Evolutionary conservation across 2,329 filamentous ascomycete genomes (phyloP), one percentile per base, ranked within the genome.

Genomic region (Aplosporella prunicola): DNA sequence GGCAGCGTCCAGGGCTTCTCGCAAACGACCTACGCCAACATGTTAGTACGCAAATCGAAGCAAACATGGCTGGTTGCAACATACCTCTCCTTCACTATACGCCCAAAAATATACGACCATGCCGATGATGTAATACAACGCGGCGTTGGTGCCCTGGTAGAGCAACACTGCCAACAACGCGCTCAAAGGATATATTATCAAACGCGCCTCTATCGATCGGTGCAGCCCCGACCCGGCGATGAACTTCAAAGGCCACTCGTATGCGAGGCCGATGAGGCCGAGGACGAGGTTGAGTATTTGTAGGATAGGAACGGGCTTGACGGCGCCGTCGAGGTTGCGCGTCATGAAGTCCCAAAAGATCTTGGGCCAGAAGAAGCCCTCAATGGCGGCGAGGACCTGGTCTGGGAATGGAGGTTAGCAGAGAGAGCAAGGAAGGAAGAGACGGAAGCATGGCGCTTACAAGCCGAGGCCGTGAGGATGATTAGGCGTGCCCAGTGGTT

Each of bases 401-500:
- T 94, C 87, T 94, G 53, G 25, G 7, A 20, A n/a, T n/a, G 13
- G 26, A 33, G 47, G 27, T 46, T 34, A 36, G 42, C 9, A 25
- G 26, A 29, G 4, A 17, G 16, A 8, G 17, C 18, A 17, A 32
- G 29, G 32, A 35, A 32, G 26, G 8, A 17, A 20, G 24, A 23
- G 17, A 15, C 9, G 25, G 15, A 22, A 33, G 28, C n/a, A n/a
- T n/a, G n/a, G n/a, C n/a, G 62, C 71, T 37, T 76, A 87, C 82
- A 88, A 40, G 69, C 62, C 49, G 85, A 81, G 24, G 91, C 86
- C 18, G 84, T 85, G 58, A 98, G 69, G 62, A 93, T 74, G 56
- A 98, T 91, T 54, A 98, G 79, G 44, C 91, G 82, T 50, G 87
- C 91, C 86, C 86, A 94, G 70, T 98, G 91, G 69, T 96, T 96